These are phyloP conservation scores for Leishmania tarentolae DNA, from an alignment of 208 protist species.

Conservation along the genomic window DNA sequence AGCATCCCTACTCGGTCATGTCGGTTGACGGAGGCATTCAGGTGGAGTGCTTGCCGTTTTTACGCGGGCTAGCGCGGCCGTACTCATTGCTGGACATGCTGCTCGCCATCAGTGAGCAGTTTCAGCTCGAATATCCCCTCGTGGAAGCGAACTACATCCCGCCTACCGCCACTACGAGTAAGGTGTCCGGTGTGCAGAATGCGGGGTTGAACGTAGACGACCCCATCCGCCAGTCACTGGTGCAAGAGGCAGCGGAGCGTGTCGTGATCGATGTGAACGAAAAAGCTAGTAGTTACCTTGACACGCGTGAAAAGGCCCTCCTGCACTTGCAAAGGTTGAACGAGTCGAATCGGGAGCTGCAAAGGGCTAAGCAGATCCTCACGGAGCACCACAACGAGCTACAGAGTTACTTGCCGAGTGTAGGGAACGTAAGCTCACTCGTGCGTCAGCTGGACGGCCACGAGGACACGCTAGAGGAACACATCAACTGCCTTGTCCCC, in stretches of 20 bases:
- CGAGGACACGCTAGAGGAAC: conserved; percentile 59
- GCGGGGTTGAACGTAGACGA: conserved; percentile 6
- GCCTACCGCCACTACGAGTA: background rate
- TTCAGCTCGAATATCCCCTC: conserved; percentile 72
- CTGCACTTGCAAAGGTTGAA: conserved; percentile 51
- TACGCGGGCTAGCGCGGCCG: conserved; percentile 52
- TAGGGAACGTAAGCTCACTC: conserved; percentile 49
- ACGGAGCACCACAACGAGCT: conserved; percentile 50
- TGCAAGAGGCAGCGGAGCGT: conserved; percentile 68
- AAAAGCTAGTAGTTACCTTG: conserved; percentile 67
- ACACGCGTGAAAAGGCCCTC: conserved; percentile 56
- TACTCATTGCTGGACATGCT: conserved; percentile 71
- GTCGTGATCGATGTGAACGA: conserved; percentile 73
- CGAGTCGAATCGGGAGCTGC: conserved; percentile 50
- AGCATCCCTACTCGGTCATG: conserved; percentile 60
- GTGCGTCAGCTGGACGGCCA: conserved; percentile 40
- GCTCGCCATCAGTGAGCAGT: conserved; percentile 69
- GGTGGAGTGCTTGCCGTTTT: conserved; percentile 51
- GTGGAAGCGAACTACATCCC: conserved; percentile 25
- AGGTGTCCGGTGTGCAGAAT: background rate
- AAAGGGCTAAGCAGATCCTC: conserved; percentile 51
- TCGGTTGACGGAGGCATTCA: conserved; percentile 47
- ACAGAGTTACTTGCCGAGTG: conserved; percentile 49
- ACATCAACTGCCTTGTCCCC: conserved; percentile 57
- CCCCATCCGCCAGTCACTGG: conserved; percentile 25